Evolutionary conservation across 2,329 filamentous ascomycete genomes (phyloP), one percentile per base, ranked within the genome.

Genomic region (Conoideocrella luteorostrata): DNA sequence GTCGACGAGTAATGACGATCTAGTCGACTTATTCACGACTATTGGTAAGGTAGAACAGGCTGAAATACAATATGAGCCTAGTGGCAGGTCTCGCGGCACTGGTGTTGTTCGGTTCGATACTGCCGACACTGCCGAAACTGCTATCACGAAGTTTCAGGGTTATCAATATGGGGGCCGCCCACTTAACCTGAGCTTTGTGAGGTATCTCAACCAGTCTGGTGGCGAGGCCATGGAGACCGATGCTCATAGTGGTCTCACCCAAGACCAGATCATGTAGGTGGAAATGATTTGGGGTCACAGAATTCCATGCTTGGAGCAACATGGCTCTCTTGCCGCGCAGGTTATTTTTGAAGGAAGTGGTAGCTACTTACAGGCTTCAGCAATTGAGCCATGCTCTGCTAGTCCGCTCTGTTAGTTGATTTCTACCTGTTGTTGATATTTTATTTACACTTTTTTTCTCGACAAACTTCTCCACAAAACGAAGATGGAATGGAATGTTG

Each of bases 31-130:
- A 17, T 98, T 98, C 72, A 90, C 86, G 15, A 98, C 93, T 10
- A 98, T 98, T 59, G 93, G 93, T 51, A 95, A 95, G 65, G 93
- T 98, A 47, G 89, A 96, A 58, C 89, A 93, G 57, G 93, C 93
- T n/a, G 93, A 98, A 69, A 97, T 98, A 45, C 93, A 98, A 67
- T 97, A 98, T 60, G 93, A 98, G 65, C 86, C 88, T 4, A 97
- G 94, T 58, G 93, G 93, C 36, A 87, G 93, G 56, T 98, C 93
- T 47, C 86, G 89, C 51, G 93, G 93, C 51, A 93, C 87, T 47
- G 93, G 93, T 61, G 93, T 98, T n/a, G 93, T 98, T 44, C 84
- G 93, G 50, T 97, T 98, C 62, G 88, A 94, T 60, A 78, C 69
- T 43, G 70, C 80, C 13, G 82, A 90, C 7, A 94, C 89, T 50